phyloP scores from a whole-genome alignment of 495 filamentous ascomycete species.

The Cudoniella acicularis region DNA sequence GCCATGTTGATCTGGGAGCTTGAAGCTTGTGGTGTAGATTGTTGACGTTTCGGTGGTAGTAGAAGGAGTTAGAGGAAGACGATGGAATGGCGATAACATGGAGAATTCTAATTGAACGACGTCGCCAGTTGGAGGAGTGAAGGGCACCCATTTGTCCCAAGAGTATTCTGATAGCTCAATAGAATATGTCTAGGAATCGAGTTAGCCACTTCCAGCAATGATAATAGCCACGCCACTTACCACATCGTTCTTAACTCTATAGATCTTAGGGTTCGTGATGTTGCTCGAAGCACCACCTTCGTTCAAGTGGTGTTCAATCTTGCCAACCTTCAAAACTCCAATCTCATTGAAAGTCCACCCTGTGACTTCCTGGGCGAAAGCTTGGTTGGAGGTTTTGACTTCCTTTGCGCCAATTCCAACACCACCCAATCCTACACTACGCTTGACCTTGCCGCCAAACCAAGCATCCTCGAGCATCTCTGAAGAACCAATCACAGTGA shows the following conservation, averaged over 20 bases:
- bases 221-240: constrained; percentile 49
- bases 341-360: constrained; percentile 93
- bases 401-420: constrained; percentile 43
- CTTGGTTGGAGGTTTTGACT: constrained; percentile 67
- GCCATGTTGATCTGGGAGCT: constrained; percentile 89
- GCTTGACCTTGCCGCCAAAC: constrained; percentile 79
- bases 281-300: constrained; percentile 50
- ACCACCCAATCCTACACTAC: constrained; percentile 38
- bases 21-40: constrained; percentile 72
- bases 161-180: constrained; percentile 85
- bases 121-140: constrained; percentile 64
- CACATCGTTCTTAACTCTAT: constrained; percentile 95
- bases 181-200: constrained; percentile 62
- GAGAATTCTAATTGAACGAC: constrained; percentile 89
- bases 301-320: constrained; percentile 74
- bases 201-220: constrained; percentile 1
- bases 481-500: constrained; percentile 79
- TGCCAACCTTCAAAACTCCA: constrained; percentile 82
- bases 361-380: constrained; percentile 78
- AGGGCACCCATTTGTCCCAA: constrained; percentile 67
- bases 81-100: constrained; percentile 98
- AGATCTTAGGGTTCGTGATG: constrained; percentile 77
- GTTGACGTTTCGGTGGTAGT: constrained; percentile 61
- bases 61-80: constrained; percentile 60
- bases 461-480: constrained; percentile 87